Evolutionary conservation across 1,139 yeast genomes (phyloP), one percentile per base, ranked within the genome.

Genomic region (Hyphopichia fennica): DNA sequence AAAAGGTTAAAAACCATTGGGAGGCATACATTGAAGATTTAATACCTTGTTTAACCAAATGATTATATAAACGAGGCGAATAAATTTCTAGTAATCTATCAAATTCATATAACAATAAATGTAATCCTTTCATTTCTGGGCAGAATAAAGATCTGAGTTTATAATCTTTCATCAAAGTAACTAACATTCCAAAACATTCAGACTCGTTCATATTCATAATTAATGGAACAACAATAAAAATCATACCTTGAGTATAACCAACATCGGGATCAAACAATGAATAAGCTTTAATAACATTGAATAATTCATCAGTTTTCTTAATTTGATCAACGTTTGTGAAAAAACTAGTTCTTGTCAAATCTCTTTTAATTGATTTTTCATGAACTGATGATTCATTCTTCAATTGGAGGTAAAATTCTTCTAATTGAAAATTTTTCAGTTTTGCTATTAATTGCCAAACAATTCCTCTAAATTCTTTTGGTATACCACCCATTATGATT

Each of bases 161-260:
- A 59, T 93, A 93, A 38, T 81, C 84, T 56, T 86, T 84, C 97
- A 93, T 91, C 47, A 93, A 70, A 41, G 83, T 82, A 13, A 85
- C 89, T 44, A 93, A 70, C 51, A 91, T 62, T 46, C 95, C 82
- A 64, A 93, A 91, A 7, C 96, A 84, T 59, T 93, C 98, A 27
- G 84, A 74, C 52, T 91, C 96, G 33, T 75, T 78, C 81, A 89
- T 78, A 54, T 87, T 88, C 69, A 91, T 75, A 41, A 90, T 72
- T 41, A 93, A 65, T 0, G 98, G 98, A 8, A 89, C 90, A 0
- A 89, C 79, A 36, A 93, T 79, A 56, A 93, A 91, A 2, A 95
- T 96, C 96, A 93, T 89, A 6, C 99, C 98, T 62, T 93, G 98
- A 1, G 97, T 93, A 58, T 93, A 93, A 0, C 99, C 99, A 32